A percentile compares a stretch with the other conserved stretches of the same genome.
Conservation (phyloP, 805 yeast species). For the Kuraishia capsulata region DNA sequence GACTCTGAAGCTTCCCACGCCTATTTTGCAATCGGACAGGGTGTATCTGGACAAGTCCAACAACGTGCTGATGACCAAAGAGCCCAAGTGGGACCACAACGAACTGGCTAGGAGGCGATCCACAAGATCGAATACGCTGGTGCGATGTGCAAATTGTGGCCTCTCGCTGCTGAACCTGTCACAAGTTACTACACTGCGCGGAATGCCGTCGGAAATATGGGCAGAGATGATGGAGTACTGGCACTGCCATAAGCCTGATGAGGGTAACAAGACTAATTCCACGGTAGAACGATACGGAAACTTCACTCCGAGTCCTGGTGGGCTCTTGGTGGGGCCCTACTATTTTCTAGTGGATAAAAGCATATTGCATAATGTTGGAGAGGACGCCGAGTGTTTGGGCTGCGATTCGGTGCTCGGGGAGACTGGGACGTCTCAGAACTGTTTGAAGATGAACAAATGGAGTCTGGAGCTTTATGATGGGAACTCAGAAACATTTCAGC, state of each 20-base stretch:
- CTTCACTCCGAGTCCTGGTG: conserved; percentile 31
- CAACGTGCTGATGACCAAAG: conserved; percentile 1
- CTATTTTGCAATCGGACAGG: too few relatives aligned
- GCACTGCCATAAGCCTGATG: conserved; percentile 85
- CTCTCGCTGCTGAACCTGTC: conserved; percentile 17
- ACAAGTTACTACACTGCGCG: conserved; percentile 26
- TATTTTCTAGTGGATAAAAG: conserved; percentile 35
- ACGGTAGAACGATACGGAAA: conserved; percentile 30
- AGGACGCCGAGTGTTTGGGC: too few relatives aligned
- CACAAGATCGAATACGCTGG: too few relatives aligned
- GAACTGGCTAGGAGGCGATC: not conserved
- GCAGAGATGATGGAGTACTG: conserved; percentile 93
- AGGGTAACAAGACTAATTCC: conserved; percentile 12
- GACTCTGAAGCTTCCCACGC: not conserved
- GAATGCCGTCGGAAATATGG: conserved; percentile 92
- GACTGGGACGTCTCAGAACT: conserved; percentile 8
- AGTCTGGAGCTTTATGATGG: conserved; percentile 23
- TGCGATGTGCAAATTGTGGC: conserved; percentile 2
- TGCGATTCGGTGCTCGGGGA: not conserved
- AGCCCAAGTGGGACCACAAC: conserved; percentile 2
- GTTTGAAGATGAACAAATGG: conserved; percentile 49
- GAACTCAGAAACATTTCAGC: conserved; percentile 27
- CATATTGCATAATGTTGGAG: not conserved
- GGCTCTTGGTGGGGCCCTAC: conserved; percentile 46
- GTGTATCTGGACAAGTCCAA: not conserved